Conservation (phyloP, 768 basidiomycete species). For the Rhodotorula sphaerocarpa region DNA sequence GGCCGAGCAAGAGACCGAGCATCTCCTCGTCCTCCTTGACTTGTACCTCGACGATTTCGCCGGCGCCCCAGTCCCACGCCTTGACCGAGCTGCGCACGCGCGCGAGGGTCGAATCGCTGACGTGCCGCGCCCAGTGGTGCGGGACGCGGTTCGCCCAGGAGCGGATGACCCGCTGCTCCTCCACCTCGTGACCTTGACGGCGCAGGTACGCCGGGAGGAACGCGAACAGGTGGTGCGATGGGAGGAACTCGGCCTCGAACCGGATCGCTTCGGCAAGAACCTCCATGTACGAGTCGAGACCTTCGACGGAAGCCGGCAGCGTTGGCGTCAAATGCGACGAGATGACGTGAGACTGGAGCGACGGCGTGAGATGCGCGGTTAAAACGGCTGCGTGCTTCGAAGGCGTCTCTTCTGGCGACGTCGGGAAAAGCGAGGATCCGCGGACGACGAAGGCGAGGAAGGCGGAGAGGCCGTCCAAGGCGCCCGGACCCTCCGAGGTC, state of each 20-base stretch:
- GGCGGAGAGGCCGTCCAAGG: neutral
- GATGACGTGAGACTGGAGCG: constrained; percentile 29
- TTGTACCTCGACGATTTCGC: constrained; percentile 27
- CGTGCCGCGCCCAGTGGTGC: constrained; percentile 16
- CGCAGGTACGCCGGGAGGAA: constrained; percentile 16
- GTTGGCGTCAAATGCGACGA: constrained; percentile 21
- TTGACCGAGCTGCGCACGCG: constrained; percentile 17
- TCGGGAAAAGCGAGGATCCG: constrained; percentile 18
- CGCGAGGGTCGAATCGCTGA: constrained; percentile 20
- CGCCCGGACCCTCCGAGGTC: neutral
- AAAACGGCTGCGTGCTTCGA: constrained; percentile 15
- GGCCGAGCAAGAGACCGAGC: constrained; percentile 18
- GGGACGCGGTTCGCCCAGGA: constrained; percentile 15
- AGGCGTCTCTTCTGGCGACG: neutral
- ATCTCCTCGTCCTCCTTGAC: constrained; percentile 31
- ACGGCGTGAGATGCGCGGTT: constrained; percentile 28
- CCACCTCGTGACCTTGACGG: neutral
- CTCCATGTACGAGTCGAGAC: constrained; percentile 5
- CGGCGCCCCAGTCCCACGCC: constrained; percentile 26
- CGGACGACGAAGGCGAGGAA: constrained; percentile 25
- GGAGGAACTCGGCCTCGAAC: constrained; percentile 21
- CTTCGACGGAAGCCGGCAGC: constrained; percentile 12
- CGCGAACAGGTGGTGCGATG: constrained; percentile 8
- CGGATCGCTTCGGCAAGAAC: constrained; percentile 2
- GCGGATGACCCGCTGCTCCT: constrained; percentile 25